Base-by-base conservation (phyloP, 805 yeast species). In the Suhomyces prunicola region DNA sequence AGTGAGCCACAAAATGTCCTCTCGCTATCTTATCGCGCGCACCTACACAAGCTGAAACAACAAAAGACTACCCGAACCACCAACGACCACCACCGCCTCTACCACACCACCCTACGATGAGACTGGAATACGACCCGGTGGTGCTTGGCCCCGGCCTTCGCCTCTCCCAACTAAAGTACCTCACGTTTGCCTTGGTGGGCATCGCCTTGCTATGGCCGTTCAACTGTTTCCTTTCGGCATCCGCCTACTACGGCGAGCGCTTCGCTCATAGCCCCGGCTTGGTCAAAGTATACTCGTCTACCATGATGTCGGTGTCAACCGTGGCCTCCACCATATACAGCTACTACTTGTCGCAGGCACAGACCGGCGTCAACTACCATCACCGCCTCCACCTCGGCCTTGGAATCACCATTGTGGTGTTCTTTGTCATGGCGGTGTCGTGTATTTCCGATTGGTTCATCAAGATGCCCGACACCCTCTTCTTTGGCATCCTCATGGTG, bases 191-290 rank as follows among this genome's bases (percentile, higher is more conserved):
- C 23, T 60, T 82, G 10, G 78, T 88, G 6, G 97, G 97, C 0
- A 77, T 90, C 12, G 87, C 96, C 1, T 75, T 87, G 19, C 76
- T 93, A 19, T 93, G 98, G 97, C 98, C 98, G 0, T 93, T 98
- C 97, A 94, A 93, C 74, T 85, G 94, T 60, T 86, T 92, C 57
- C 70, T 94, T 8, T 84, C 96, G 1, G 97, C 97, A 0, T 82
- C 96, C 0, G 87, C 87, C 7, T 91, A 90, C 69, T 90, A 90
- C 62, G 77, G 80, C 54, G 79, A 81, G 57, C 66, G 91, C 59
- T 82, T 93, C 56, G 69, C 71, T 19, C 69, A 72, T 40, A 69
- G 79, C 2, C 80, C 86, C 1, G 48, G 69, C 1, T 68, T 86
- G 60, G 78, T 87, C 9, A 77, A 76, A 57, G 76, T 78, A 17